Conservation (phyloP, 1,284 basidiomycete species). For the Cutaneotrichosporon sp. region DNA sequence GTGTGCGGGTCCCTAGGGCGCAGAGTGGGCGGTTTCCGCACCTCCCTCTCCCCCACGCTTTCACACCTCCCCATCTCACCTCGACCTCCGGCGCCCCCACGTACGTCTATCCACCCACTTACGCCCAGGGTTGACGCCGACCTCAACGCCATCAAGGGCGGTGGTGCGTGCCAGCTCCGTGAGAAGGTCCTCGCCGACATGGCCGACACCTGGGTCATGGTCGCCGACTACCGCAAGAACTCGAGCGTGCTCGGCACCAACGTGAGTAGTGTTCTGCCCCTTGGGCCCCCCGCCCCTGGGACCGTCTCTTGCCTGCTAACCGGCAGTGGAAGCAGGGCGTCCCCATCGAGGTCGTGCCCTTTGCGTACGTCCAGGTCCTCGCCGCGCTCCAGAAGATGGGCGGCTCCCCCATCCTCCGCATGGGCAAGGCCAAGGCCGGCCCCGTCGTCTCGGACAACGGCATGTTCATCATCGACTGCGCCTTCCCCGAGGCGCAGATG, state of each 20-base stretch:
- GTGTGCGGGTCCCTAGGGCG: too few species aligned
- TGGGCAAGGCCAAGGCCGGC: slow-evolving; percentile 65
- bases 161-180: slow-evolving; percentile 92
- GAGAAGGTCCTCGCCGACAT: slow-evolving; percentile 98
- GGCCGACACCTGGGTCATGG: slow-evolving; percentile 90
- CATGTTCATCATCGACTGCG: slow-evolving; percentile 92
- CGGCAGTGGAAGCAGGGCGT: slow-evolving; percentile 81
- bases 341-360: slow-evolving; percentile 94
- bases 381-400: slow-evolving; percentile 63
- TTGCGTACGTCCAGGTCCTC: slow-evolving; percentile 88
- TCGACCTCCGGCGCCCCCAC: too few species aligned
- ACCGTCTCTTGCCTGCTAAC: too few species aligned
- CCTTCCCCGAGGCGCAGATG: slow-evolving; percentile 72
- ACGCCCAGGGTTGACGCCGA: slow-evolving; percentile 80
- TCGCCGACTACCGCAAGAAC: slow-evolving; percentile 96
- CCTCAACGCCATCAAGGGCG: slow-evolving; percentile 96
- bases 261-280: too few species aligned
- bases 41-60: not conserved
- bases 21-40: too few species aligned
- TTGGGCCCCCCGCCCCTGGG: slow-evolving; percentile 29
- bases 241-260: slow-evolving; percentile 76
- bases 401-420: slow-evolving; percentile 67
- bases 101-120: too few species aligned
- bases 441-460: slow-evolving; percentile 96
- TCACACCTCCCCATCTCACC: not conserved